Conservation (phyloP, 371 early-diverging fungal species). For the Apophysomyces sp. region DNA sequence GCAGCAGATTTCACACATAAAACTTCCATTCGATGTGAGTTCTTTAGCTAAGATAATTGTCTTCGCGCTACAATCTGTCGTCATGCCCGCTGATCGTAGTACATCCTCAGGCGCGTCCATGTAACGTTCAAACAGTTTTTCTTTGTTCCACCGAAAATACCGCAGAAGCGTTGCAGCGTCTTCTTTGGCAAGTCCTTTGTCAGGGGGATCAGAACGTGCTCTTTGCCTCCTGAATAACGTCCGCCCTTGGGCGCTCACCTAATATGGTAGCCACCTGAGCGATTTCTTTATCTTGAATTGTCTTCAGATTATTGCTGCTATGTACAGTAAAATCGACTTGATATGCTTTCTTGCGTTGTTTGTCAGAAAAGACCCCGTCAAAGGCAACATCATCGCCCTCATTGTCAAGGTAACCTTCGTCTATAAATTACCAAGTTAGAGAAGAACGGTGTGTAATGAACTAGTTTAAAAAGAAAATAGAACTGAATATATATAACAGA, state of each 20-base stretch:
- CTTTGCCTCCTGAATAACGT: background rate
- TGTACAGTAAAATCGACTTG: slow-evolving; percentile 20
- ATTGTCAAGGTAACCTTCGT: slow-evolving; percentile 5
- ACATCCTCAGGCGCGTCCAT: slow-evolving; percentile 72
- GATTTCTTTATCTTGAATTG: slow-evolving; percentile 17
- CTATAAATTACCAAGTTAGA: background rate
- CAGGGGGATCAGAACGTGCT: slow-evolving; percentile 10
- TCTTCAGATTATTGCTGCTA: slow-evolving; percentile 8
- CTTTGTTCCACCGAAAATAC: slow-evolving; percentile 86
- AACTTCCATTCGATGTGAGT: slow-evolving; percentile 30
- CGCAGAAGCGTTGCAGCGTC: slow-evolving; percentile 69
- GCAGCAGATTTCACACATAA: slow-evolving; percentile 85
- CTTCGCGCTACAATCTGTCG: slow-evolving; percentile 33
- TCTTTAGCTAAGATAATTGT: slow-evolving; percentile 1
- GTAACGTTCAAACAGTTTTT: slow-evolving; percentile 79
- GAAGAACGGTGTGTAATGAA: background rate
- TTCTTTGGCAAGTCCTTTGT: slow-evolving; percentile 48
- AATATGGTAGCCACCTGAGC: slow-evolving; percentile 17
- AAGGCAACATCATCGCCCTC: slow-evolving; percentile 16
- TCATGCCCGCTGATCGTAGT: slow-evolving; percentile 66
- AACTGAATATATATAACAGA: background rate
- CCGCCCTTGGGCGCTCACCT: slow-evolving; percentile 8
- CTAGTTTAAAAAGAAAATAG: background rate
- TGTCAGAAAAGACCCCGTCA: slow-evolving; percentile 11
- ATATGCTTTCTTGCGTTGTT: slow-evolving; percentile 14